Conservation (phyloP, 768 basidiomycete genomes). For the Pleurotus tuber-regium region DNA sequence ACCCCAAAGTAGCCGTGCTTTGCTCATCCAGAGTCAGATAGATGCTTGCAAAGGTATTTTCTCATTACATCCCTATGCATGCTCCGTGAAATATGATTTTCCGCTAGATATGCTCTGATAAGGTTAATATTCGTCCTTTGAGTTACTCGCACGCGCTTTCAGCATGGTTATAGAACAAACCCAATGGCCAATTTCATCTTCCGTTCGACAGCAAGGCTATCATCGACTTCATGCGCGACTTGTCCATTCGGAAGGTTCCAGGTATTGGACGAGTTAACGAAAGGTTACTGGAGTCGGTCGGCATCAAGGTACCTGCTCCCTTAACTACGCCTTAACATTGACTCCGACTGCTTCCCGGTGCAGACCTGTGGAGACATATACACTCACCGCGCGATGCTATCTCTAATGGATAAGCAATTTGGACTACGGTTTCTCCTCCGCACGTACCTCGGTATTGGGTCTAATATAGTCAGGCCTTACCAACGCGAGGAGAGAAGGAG, state of each 20-base stretch:
- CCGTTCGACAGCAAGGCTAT: conserved; percentile 63
- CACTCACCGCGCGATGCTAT: conserved; percentile 66
- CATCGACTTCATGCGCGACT: conserved; percentile 71
- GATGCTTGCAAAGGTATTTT: conserved; percentile 87
- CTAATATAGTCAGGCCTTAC: conserved; percentile 75
- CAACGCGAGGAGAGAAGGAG: conserved; percentile 85
- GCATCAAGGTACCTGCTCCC: conserved; percentile 60
- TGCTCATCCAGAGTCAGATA: conserved; percentile 22
- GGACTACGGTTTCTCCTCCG: conserved; percentile 73
- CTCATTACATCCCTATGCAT: background rate
- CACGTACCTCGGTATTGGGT: conserved; percentile 83
- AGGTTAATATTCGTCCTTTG: conserved; percentile 37
- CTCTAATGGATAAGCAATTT: conserved; percentile 86
- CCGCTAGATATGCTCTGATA: conserved; percentile 89
- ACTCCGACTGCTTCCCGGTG: background rate
- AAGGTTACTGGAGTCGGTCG: conserved; percentile 80
- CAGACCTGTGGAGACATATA: conserved; percentile 92
- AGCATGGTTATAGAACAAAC: conserved; percentile 68
- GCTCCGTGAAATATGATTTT: background rate
- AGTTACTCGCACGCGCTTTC: conserved; percentile 6
- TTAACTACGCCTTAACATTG: conserved; percentile 4
- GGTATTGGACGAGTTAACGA: conserved; percentile 93
- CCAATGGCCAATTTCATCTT: conserved; percentile 86
- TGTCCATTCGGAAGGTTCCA: conserved; percentile 85
- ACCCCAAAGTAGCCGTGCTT: background rate